Evolutionary conservation across 257 asterid species (phyloP).

Genomic region (Ehretia macrophylla): DNA sequence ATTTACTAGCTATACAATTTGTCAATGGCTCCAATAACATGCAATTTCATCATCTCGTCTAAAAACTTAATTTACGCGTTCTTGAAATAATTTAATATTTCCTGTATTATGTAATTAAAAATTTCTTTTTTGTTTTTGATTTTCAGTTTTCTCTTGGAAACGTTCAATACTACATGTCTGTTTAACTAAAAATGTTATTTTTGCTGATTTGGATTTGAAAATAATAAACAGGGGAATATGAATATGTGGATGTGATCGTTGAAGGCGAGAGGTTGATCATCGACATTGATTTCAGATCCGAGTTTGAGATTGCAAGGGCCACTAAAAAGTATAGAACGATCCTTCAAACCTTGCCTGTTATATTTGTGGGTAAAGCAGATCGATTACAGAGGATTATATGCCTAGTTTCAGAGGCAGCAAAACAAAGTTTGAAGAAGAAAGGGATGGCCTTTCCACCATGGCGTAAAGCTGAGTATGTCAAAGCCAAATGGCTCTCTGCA

Average conservation of each 20-base stretch:
- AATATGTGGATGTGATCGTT: conserved; percentile 63
- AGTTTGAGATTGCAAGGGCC: conserved; percentile 88
- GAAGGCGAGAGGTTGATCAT: conserved; percentile 59
- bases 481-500: conserved; percentile 83
- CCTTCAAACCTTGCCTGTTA: conserved; percentile 63
- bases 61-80: no score
- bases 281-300: conserved; percentile 82
- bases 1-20: no score
- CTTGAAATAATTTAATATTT: background rate
- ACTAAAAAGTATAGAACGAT: conserved; percentile 58
- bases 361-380: conserved; percentile 65
- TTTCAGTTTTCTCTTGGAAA: no score
- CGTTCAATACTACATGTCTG: no score
- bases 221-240: conserved; percentile 52
- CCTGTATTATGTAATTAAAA: background rate
- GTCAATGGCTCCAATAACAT: no score
- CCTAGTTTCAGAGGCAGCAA: conserved; percentile 66
- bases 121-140: background rate
- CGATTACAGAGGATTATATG: conserved; percentile 68
- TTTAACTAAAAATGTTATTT: no score
- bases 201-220: no score
- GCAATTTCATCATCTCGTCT: no score
- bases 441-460: conserved; percentile 93
- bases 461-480: conserved; percentile 76
- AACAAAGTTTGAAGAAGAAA: conserved; percentile 73